phyloP scores from a whole-genome alignment of 352 stramenopile species.

The Pseudoperonospora humuli region DNA sequence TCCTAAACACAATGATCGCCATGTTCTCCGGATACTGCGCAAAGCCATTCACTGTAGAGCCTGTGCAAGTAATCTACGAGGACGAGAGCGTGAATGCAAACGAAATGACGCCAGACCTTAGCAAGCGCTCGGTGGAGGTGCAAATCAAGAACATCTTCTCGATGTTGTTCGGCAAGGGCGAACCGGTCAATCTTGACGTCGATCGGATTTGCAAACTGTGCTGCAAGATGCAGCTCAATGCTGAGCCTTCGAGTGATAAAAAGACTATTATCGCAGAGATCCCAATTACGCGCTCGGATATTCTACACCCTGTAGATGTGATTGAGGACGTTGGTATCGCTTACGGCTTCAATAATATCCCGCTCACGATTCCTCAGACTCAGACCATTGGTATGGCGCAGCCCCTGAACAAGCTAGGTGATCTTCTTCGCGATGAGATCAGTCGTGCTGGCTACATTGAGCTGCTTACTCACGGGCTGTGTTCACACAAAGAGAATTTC shows the following conservation, averaged over 20 bases:
- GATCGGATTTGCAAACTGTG: constrained; percentile 90
- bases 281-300: constrained; percentile 96
- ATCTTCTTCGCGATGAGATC: constrained; percentile 98
- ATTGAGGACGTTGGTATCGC: constrained; percentile 99
- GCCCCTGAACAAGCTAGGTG: constrained; percentile 96
- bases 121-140: constrained; percentile 81
- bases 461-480: constrained; percentile 96
- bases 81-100: constrained; percentile 48
- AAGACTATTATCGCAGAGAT: constrained; percentile 89
- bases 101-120: constrained; percentile 91
- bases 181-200: constrained; percentile 76
- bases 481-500: constrained; percentile 97
- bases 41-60: constrained; percentile 94
- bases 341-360: constrained; percentile 99
- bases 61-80: constrained; percentile 96
- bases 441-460: constrained; percentile 96
- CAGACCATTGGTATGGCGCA: constrained; percentile 93
- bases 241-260: constrained; percentile 47
- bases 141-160: constrained; percentile 84
- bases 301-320: constrained; percentile 98
- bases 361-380: constrained; percentile 90
- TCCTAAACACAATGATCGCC: constrained; percentile 98
- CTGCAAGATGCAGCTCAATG: constrained; percentile 98
- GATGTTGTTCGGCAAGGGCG: constrained; percentile 78
- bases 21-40: constrained; percentile 99